These are phyloP conservation scores for Calocybe gangraenosa DNA, from an alignment of 768 basidiomycete genomes.

Conservation along the genomic window DNA sequence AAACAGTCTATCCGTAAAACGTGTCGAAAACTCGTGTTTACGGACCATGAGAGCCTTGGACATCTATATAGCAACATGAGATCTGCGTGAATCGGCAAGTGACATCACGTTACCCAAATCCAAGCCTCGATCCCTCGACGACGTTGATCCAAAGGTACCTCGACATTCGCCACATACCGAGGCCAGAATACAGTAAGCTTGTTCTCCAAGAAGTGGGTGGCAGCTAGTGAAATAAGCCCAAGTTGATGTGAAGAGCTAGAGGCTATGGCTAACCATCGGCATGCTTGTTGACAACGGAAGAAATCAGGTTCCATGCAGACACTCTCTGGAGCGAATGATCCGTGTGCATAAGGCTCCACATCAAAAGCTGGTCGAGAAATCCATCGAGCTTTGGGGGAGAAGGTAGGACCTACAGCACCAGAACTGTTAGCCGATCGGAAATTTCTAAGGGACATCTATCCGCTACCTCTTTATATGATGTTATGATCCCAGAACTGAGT, in stretches of 20 bases:
- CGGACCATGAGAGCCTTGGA: slow-evolving; percentile 77
- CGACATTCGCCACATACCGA: slow-evolving; percentile 34
- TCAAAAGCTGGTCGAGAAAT: slow-evolving; percentile 51
- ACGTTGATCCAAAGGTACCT: slow-evolving; percentile 33
- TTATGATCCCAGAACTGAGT: slow-evolving; percentile 61
- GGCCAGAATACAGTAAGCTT: slow-evolving; percentile 48
- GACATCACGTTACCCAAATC: slow-evolving; percentile 54
- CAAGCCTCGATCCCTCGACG: slow-evolving; percentile 53
- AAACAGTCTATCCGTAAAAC: slow-evolving; percentile 63
- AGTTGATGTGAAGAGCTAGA: background rate
- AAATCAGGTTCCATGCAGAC: slow-evolving; percentile 52
- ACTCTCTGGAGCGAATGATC: slow-evolving; percentile 49
- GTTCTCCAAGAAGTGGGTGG: slow-evolving; percentile 38
- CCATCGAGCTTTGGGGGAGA: slow-evolving; percentile 43
- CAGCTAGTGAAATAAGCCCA: slow-evolving; percentile 29
- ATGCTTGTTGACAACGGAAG: slow-evolving; percentile 78
- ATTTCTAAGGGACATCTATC: background rate
- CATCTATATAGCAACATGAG: slow-evolving; percentile 41
- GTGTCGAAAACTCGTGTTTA: slow-evolving; percentile 54
- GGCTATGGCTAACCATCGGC: slow-evolving; percentile 47
- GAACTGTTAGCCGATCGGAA: background rate
- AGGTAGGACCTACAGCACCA: slow-evolving; percentile 41
- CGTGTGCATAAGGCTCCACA: slow-evolving; percentile 53
- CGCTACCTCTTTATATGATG: slow-evolving; percentile 63
- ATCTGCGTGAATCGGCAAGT: background rate